Conservation (phyloP, 2,329 filamentous ascomycete species). For the Aspergillus hiratsukae region DNA sequence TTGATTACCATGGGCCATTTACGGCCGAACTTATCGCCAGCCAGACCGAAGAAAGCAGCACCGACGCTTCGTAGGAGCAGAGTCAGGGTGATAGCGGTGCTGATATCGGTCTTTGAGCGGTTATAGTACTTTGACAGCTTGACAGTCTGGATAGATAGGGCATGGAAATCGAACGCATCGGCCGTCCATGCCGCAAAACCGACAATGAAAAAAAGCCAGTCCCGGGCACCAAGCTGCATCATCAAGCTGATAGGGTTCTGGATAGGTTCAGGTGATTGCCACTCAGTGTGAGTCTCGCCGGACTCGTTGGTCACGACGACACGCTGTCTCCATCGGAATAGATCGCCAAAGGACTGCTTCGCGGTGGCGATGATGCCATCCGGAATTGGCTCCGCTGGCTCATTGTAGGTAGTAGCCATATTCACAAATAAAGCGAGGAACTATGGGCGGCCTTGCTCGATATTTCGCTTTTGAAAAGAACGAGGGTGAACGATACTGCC, state of each 20-base stretch:
- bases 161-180: conserved; percentile 81
- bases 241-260: conserved; percentile 67
- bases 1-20: conserved; percentile 79
- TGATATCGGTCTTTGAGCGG: conserved; percentile 63
- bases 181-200: conserved; percentile 73
- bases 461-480: not conserved
- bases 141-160: conserved; percentile 70
- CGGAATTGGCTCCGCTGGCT: conserved; percentile 62
- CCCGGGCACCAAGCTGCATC: conserved; percentile 56
- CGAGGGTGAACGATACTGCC: not conserved
- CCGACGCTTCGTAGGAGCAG: conserved; percentile 71
- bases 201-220: conserved; percentile 73
- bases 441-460: not conserved
- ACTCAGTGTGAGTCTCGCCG: conserved; percentile 64
- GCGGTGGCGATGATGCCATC: conserved; percentile 62
- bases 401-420: conserved; percentile 22
- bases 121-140: conserved; percentile 61
- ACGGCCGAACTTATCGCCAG: conserved; percentile 72
- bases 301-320: conserved; percentile 52
- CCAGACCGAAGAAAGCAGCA: conserved; percentile 69
- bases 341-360: conserved; percentile 59
- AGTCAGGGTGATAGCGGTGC: conserved; percentile 59
- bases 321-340: conserved; percentile 71
- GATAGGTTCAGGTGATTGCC: conserved; percentile 62
- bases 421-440: not conserved